Evolutionary conservation across 75 land plant species (phyloP), one percentile per base, ranked within the genome.

Genomic region (Pinus taeda): DNA sequence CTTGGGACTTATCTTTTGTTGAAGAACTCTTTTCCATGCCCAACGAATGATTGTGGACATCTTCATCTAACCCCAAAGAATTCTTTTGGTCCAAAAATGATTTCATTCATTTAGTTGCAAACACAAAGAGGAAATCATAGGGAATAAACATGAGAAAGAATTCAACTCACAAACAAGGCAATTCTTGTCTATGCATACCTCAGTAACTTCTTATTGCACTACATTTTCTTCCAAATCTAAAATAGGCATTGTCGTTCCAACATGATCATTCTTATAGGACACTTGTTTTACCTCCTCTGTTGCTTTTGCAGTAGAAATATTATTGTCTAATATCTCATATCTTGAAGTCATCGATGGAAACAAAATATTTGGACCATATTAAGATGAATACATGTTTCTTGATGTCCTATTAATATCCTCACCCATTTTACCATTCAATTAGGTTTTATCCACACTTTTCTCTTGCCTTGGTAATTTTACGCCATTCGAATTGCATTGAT

Each of bases 1-100:
- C 96, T 78, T 93, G 92, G 62, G 66, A 87, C 73, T 93, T 94
- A 64, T 94, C 96, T 39, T 74, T 78, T 71, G 91, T 89, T 6
- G 85, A 83, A 79, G 89, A 87, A 62, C 86, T 88, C 75, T 76
- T 88, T 15, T 82, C 77, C 29, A 14, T 21, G 13, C 71, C 74
- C 3, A 45, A 1, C 26, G 82, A 56, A 11, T 85, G 87, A 80
- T 29, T 79, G 12, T 86, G 78, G 45, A 78, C 79, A 20, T 77
- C 93, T 58, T 66, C 15, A 60, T 82, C 86, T 29, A 45, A 13
- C 6, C 81, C 86, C 17, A 61, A 80, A 70, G 74, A 24, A 6
- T 24, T 73, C 58, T 76, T 80, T 90, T 90, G 78, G 65, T 67
- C 6, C 73, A 33, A 21, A 57, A 33, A 42, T 69, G 2, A 69